Evolutionary conservation across 1,139 yeast genomes (phyloP).

Genomic region (Magnusiomyces tetraspermus): DNA sequence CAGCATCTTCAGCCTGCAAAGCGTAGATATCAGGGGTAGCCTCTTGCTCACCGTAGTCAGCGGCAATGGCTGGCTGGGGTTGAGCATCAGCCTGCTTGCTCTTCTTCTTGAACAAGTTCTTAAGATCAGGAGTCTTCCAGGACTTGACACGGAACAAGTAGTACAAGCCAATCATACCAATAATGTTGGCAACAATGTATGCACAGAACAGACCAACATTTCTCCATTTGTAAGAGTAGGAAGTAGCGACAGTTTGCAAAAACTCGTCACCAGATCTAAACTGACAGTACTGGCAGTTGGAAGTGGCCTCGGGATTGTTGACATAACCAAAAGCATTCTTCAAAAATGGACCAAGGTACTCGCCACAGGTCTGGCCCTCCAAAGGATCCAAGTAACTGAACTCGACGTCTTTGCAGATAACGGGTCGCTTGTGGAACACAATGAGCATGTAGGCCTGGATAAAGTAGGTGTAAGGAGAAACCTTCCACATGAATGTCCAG

Average conservation of each 20-base stretch:
- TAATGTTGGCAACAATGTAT: conserved; percentile 44
- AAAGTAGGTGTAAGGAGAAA: conserved; percentile 60
- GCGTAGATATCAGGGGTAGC: background rate
- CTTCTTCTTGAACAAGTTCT: too few species aligned
- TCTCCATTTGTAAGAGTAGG: conserved; percentile 46
- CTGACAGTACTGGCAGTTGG: conserved; percentile 51
- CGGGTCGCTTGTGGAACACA: conserved; percentile 46
- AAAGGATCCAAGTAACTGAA: conserved; percentile 48
- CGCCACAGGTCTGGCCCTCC: conserved; percentile 45
- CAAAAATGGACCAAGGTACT: conserved; percentile 39
- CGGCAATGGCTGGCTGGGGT: too few species aligned
- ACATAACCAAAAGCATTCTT: conserved; percentile 44
- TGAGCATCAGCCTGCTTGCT: too few species aligned
- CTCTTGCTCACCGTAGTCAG: too few species aligned
- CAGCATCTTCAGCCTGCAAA: background rate
- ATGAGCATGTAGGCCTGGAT: conserved; percentile 48
- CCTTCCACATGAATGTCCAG: conserved; percentile 61
- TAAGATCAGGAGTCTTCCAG: too few species aligned
- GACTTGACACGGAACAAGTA: conserved; percentile 60
- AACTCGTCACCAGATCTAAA: conserved; percentile 46
- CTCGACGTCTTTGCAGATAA: conserved; percentile 47
- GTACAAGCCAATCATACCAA: conserved; percentile 47
- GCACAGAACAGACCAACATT: conserved; percentile 49
- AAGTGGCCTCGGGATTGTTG: conserved; percentile 42
- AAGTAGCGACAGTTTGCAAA: conserved; percentile 38